Conservation (phyloP, 352 stramenopile genomes). For the Phytophthora megakarya region DNA sequence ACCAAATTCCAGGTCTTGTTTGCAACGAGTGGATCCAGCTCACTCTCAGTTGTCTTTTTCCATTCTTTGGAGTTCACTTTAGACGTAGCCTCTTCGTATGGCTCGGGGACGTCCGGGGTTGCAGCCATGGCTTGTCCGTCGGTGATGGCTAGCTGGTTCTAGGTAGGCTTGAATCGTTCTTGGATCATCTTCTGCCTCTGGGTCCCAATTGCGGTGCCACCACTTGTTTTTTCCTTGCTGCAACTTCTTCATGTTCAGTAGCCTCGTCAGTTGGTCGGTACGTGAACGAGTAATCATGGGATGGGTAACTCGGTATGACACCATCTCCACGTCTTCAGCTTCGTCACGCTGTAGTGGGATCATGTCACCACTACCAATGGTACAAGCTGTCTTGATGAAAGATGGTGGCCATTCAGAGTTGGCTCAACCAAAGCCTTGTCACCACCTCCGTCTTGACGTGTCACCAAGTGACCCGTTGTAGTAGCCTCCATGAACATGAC, state of each 20-base stretch:
- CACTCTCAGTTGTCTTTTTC: constrained; percentile 11
- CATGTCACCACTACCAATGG: background rate
- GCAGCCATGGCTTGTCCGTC: background rate
- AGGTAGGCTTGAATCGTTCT: background rate
- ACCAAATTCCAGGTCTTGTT: too few relatives aligned
- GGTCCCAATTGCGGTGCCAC: background rate
- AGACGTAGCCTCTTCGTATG: constrained; percentile 1
- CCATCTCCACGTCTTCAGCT: too few relatives aligned
- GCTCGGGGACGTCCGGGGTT: background rate
- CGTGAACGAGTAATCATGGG: too few relatives aligned
- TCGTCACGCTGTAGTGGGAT: background rate
- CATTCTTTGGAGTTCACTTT: background rate
- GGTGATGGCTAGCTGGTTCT: background rate
- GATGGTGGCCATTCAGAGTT: background rate
- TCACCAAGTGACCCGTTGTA: background rate
- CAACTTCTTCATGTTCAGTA: constrained; percentile 1
- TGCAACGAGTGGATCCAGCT: background rate
- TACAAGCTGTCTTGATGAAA: background rate
- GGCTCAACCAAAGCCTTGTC: background rate
- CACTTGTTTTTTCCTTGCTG: background rate
- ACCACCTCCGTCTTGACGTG: background rate
- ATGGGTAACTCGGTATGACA: background rate
- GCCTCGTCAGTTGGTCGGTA: too few relatives aligned
- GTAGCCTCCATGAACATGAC: constrained; percentile 5
- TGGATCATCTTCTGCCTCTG: constrained; percentile 5